phyloP scores from a whole-genome alignment of 441 rosid genomes.

The Erodium trifolium region DNA sequence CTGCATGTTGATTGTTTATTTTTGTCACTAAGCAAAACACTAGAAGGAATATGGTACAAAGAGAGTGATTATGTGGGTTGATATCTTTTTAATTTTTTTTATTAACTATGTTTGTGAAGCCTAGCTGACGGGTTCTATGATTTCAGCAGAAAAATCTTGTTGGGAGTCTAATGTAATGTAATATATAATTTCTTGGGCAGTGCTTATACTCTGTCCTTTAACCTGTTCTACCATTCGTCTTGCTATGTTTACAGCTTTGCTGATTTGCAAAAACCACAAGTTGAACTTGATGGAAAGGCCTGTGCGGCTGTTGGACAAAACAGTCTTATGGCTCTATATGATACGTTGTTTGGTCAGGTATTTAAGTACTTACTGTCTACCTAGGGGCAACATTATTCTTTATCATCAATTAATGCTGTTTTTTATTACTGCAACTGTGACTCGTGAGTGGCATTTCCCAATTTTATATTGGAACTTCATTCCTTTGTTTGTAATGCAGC shows the following conservation, averaged over 20 bases:
- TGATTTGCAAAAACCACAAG: slow-evolving; percentile 90
- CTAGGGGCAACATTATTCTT: background rate
- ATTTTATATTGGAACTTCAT: background rate
- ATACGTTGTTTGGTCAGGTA: slow-evolving; percentile 83
- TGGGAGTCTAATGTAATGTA: background rate
- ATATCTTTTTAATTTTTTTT: too few relatives aligned
- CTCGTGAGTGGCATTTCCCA: background rate
- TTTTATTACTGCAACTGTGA: background rate
- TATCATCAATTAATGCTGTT: background rate
- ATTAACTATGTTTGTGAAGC: too few relatives aligned
- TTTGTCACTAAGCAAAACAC: background rate
- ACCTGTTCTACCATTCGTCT: background rate
- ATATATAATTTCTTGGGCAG: background rate
- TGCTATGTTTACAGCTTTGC: slow-evolving; percentile 53
- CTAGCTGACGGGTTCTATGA: too few relatives aligned
- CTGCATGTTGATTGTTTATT: background rate
- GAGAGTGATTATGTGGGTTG: too few relatives aligned
- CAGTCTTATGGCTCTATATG: slow-evolving; percentile 91
- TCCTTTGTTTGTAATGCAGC: slow-evolving; percentile 33
- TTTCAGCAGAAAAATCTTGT: too few relatives aligned
- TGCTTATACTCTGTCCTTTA: background rate
- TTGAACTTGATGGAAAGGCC: slow-evolving; percentile 89
- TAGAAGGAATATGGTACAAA: background rate
- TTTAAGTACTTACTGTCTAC: slow-evolving; percentile 9
- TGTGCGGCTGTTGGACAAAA: slow-evolving; percentile 99